Evolutionary conservation across 2,329 filamentous ascomycete genomes (phyloP), one percentile per base, ranked within the genome.

Genomic region (Penicillium janthinellum): DNA sequence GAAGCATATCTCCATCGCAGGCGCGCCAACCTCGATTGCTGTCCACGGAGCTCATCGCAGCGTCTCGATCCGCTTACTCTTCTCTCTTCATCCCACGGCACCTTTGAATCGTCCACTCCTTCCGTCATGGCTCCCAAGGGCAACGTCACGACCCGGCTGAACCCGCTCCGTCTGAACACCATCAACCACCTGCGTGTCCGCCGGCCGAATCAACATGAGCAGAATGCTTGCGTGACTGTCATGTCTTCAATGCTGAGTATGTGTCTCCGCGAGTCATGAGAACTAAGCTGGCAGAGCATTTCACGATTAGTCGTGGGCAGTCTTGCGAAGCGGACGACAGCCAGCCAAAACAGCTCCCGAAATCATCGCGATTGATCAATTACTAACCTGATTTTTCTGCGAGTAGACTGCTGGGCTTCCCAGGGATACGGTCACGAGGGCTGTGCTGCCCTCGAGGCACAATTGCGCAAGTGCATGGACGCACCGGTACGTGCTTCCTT

Each of bases 381-480:
- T 41, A 35, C 67, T 70, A 51, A 70, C 59, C 47, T 5, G 4
- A n/a, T n/a, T 17, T 15, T 15, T 7, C 49, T 52, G 12, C 11
- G 14, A 52, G 17, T 54, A 81, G 79, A 75, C 65, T 81, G 79
- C 70, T 81, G 79, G 79, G 78, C 78, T 35, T 79, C 79, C 7
- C 70, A 78, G n/a, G 78, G 77, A 56, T 76, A 78, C 50, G 71
- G 77, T 20, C 75, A 81, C n/a, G 81, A 84, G 70, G 86, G 83
- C 42, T 89, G 87, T 67, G 81, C 81, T 35, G 79, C 79, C 42
- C 74, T 89, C 37, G 87, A 89, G 71, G 80, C 86, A 67, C 83
- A 86, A 70, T 75, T 89, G 66, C 80, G 85, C 68, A 78, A 81
- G 55, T 89, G 87, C 74, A 96, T 97, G 92, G 94, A 98, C 81